phyloP scores from a whole-genome alignment of 2,329 filamentous ascomycete genomes.

The Beauveria asiatica region DNA sequence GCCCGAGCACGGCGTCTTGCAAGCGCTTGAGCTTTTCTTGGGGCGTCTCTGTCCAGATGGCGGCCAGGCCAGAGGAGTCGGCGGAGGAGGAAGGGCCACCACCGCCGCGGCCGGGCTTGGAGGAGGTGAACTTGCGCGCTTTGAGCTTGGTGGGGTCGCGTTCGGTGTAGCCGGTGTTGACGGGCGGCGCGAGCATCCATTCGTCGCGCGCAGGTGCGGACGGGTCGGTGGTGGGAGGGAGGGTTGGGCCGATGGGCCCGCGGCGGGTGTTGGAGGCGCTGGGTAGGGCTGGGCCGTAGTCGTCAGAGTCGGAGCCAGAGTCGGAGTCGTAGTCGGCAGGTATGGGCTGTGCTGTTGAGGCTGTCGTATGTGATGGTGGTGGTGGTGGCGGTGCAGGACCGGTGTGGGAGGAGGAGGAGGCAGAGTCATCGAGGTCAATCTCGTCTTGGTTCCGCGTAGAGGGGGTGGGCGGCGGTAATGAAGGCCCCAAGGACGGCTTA shows the following conservation, averaged over 20 bases:
- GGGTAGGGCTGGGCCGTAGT: conserved; percentile 53
- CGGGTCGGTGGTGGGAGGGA: conserved; percentile 21
- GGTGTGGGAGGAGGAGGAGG: conserved; percentile 25
- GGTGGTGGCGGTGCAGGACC: conserved; percentile 32
- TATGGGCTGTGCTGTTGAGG: conserved; percentile 23
- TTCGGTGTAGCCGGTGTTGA: conserved; percentile 45
- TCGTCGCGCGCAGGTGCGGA: conserved; percentile 60
- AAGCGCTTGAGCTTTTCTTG: conserved; percentile 77
- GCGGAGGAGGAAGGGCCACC: conserved; percentile 11
- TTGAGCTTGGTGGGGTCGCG: conserved; percentile 78
- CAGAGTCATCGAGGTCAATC: conserved; percentile 31
- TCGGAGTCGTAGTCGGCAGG: conserved; percentile 13
- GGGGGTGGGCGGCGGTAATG: conserved; percentile 10
- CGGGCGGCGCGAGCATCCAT: conserved; percentile 72
- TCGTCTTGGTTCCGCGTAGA: conserved; percentile 28
- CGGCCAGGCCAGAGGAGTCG: conserved; percentile 39
- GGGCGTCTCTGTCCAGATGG: conserved; percentile 86
- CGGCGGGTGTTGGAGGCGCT: conserved; percentile 31
- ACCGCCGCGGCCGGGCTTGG: conserved; percentile 32
- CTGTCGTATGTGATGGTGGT: conserved; percentile 11
- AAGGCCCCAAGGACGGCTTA: conserved; percentile 17
- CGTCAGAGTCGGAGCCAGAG: conserved; percentile 26
- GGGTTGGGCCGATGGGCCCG: conserved; percentile 34
- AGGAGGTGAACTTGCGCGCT: conserved; percentile 68
- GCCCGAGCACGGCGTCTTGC: conserved; percentile 73